phyloP scores from a whole-genome alignment of 495 filamentous ascomycete species.

The Neurospora terricola region DNA sequence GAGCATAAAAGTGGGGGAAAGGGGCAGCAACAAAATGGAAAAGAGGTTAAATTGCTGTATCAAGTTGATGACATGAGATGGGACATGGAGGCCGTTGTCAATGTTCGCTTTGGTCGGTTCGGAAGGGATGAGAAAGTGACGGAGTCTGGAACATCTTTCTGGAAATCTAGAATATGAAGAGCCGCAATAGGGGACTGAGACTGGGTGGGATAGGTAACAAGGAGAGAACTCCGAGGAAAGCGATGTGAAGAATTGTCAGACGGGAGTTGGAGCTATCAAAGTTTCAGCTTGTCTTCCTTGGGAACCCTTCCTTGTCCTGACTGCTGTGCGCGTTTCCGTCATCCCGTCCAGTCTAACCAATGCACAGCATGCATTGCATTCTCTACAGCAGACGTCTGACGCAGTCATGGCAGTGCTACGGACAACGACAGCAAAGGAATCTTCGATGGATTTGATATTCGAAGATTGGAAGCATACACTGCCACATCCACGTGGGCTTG shows the following conservation, averaged over 20 bases:
- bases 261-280: background rate
- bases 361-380: background rate
- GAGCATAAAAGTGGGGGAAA: background rate
- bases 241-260: background rate
- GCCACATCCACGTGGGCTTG: background rate
- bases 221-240: background rate
- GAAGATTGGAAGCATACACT: background rate
- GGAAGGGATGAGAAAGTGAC: background rate
- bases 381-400: background rate
- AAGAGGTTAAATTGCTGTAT: background rate
- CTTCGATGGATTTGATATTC: too few relatives aligned
- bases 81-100: background rate
- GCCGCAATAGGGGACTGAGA: background rate
- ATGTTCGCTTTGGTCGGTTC: background rate
- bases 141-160: background rate
- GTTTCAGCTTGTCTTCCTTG: background rate
- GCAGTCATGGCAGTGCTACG: background rate
- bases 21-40: background rate
- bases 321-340: background rate
- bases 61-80: background rate
- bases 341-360: background rate
- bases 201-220: background rate
- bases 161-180: background rate
- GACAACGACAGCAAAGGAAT: background rate
- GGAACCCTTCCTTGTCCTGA: background rate